Evolutionary conservation across 805 yeast species (phyloP), one percentile per base, ranked within the genome.

Genomic region (Yarrowia deformans): DNA sequence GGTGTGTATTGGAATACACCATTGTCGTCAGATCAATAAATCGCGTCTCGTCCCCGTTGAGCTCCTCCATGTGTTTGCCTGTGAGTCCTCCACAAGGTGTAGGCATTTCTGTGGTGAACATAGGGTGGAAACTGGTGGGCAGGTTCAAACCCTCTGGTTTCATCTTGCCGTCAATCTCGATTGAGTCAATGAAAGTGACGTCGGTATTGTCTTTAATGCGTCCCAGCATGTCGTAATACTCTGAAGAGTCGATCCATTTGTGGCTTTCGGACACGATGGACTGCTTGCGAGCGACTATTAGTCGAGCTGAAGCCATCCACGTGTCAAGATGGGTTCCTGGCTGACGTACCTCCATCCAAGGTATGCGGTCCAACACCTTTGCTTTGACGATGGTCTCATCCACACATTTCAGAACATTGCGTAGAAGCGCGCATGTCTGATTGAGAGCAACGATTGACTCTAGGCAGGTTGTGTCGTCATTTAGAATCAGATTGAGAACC

Each of bases 91-190:
- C 56, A 52, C 42, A 52, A 1, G 40, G 29, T 3, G 56, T 52
- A 12, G 40, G 42, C 4, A 52, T 52, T 10, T 34, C 42, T 3
- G 29, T 12, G 1, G 5, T 2, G 12, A 52, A 52, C 40, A 52
- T n/a, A n/a, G 56, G 56, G 9, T n/a, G 18, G 40, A 52, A 52
- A 9, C 9, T 9, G 7, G 9, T 8, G 6, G 56, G 56, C 9
- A 52, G 16, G 18, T 34, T 34, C 9, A 12, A 13, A 8, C 54
- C 54, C 13, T 14, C 13, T 12, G 54, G 37, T 8, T 16, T 16
- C 54, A 49, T 49, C 8, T 49, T 49, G 54, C 56, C 56, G 42
- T 34, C 40, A 37, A 34, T 52, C 16, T 52, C 56, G 5, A 52
- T 9, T 4, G 56, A 34, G 7, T 49, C 54, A 8, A 49, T 12